Base-by-base conservation (phyloP, 208 protist genomes). In the Willaertia magna region DNA sequence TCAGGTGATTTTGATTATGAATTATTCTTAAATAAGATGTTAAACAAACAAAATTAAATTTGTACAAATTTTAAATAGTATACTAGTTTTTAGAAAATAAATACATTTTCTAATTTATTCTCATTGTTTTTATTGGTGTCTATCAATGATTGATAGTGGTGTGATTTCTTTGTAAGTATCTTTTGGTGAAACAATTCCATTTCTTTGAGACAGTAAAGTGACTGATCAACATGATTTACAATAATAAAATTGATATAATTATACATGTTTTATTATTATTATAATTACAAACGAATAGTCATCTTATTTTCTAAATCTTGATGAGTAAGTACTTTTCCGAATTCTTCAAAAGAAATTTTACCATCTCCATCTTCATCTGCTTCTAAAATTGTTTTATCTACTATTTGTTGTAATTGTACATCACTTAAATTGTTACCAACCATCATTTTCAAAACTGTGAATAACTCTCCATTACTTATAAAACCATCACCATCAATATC, bases 311-410 rank as follows among this genome's bases (percentile, higher is more conserved):
- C 92, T 87, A 94, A 94, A 87, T 95, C 92, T 59, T 88, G 91
- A 48, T 88, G 90, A 14, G 90, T 89, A 0, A 93, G 87, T 34
- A 96, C 84, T 51, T 92, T 91, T 49, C 92, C 89, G 89, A 98
- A 98, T 79, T 98, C 95, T 74, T 95, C 91, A 89, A 96, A 95
- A 11, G 88, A 94, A 42, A 98, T 95, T 88, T 94, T 96, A 3
- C 96, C 96, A 85, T 97, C 95, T 44, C 93, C 40, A 44, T 92
- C 86, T 30, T 74, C 18, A 87, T 97, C 95, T 14, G 92, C 94
- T 85, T 97, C 94, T 79, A 96, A 94, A 85, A 98, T 96, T 16
- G 96, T 97, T 89, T 97, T 98, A 79, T 97, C 95, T 26, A 97
- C 95, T 59, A 98, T 96, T 87, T 97, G 95, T 91, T 98, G 95